phyloP scores from a whole-genome alignment of 495 filamentous ascomycete species.

The Neurospora tetrasperma region DNA sequence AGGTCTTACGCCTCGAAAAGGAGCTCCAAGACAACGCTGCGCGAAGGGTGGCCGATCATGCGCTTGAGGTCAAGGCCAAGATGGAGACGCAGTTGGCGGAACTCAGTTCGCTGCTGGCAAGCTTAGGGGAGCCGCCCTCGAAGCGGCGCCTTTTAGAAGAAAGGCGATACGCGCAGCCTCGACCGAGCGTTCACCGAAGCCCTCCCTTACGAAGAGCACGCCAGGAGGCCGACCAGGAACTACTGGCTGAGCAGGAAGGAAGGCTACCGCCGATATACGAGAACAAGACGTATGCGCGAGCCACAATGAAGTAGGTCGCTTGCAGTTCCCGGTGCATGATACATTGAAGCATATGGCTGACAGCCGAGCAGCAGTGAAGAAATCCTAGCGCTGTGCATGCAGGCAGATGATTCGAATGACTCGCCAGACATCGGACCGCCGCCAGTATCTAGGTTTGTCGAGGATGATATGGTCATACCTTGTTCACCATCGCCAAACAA shows the following conservation, averaged over 20 bases:
- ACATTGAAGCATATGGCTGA: slow-evolving; percentile 6
- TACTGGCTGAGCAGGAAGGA: slow-evolving; percentile 47
- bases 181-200: slow-evolving; percentile 24
- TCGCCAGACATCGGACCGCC: slow-evolving; percentile 61
- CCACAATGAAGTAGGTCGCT: slow-evolving; percentile 58
- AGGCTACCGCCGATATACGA: slow-evolving; percentile 75
- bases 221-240: slow-evolving; percentile 41
- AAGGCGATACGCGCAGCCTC: slow-evolving; percentile 20
- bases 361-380: slow-evolving; percentile 24
- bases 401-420: slow-evolving; percentile 38
- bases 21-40: slow-evolving; percentile 44
- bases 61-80: slow-evolving; percentile 56
- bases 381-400: slow-evolving; percentile 38
- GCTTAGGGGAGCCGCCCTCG: slow-evolving; percentile 44
- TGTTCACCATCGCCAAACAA: slow-evolving; percentile 34
- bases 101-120: slow-evolving; percentile 50
- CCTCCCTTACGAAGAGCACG: slow-evolving; percentile 36
- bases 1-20: slow-evolving; percentile 63
- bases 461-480: slow-evolving; percentile 46
- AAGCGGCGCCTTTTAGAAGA: slow-evolving; percentile 28
- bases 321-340: neutral
- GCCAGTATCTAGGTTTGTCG: slow-evolving; percentile 51
- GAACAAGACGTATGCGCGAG: slow-evolving; percentile 63
- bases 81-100: slow-evolving; percentile 62
- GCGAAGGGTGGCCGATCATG: slow-evolving; percentile 46